A percentile compares a stretch with the other conserved stretches of the same genome.
These are phyloP conservation scores for Blastobotrys arbuscula DNA, from an alignment of 1,139 yeast species.

Conservation along the genomic window DNA sequence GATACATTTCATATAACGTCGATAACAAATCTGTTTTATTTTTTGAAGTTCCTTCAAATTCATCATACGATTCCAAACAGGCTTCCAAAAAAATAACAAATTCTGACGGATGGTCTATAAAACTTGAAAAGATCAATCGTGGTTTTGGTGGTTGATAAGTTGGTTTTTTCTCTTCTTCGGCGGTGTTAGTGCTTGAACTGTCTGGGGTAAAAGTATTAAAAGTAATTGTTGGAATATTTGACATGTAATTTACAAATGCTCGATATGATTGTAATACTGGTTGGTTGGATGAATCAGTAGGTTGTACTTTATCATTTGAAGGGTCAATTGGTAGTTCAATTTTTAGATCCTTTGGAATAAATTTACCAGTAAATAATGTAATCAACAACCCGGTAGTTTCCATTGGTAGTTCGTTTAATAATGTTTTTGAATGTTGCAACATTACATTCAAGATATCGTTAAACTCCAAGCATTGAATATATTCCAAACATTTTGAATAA, in stretches of 20 bases:
- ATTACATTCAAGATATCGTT: constrained; percentile 75
- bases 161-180: constrained; percentile 37
- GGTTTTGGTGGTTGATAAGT: constrained; percentile 93
- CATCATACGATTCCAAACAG: constrained; percentile 72
- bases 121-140: constrained; percentile 77
- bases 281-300: constrained; percentile 1
- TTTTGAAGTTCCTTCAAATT: constrained; percentile 62
- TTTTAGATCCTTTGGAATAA: constrained; percentile 41
- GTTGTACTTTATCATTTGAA: background rate
- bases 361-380: constrained; percentile 83
- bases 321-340: constrained; percentile 3
- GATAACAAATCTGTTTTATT: constrained; percentile 70
- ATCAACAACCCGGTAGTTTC: constrained; percentile 79
- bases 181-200: constrained; percentile 5
- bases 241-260: constrained; percentile 63
- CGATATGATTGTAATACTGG: constrained; percentile 63
- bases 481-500: constrained; percentile 58
- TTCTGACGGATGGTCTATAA: constrained; percentile 76
- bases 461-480: constrained; percentile 62
- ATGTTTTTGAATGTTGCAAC: constrained; percentile 55
- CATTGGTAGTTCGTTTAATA: constrained; percentile 66
- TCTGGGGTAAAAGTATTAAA: background rate
- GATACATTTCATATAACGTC: constrained; percentile 77
- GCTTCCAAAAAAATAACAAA: constrained; percentile 95
- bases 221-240: constrained; percentile 21